Conservation (phyloP, 495 filamentous ascomycete genomes). For the Bacidia gigantensis region DNA sequence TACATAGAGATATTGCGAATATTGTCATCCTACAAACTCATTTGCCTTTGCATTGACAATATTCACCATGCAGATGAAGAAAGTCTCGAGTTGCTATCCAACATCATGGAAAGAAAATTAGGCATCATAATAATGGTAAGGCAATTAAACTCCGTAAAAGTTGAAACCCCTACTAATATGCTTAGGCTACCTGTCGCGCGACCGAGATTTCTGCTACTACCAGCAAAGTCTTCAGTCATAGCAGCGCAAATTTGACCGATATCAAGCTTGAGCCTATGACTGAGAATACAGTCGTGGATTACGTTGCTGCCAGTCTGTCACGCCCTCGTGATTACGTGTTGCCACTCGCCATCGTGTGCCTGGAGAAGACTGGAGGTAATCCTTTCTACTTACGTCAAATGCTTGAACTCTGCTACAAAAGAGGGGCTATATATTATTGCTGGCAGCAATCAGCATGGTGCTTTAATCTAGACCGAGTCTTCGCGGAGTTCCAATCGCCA, state of each 20-base stretch:
- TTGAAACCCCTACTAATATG: not conserved
- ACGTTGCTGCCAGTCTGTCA: constrained; percentile 62
- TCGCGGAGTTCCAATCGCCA: constrained; percentile 64
- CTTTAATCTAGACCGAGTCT: constrained; percentile 72
- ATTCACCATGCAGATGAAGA: constrained; percentile 80
- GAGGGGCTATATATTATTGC: constrained; percentile 76
- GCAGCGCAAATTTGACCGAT: constrained; percentile 41
- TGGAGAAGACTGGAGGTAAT: constrained; percentile 32
- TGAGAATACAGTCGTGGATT: constrained; percentile 62
- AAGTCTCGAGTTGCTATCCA: constrained; percentile 61
- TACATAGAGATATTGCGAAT: constrained; percentile 73
- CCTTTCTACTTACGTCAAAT: constrained; percentile 84
- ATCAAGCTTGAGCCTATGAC: constrained; percentile 52
- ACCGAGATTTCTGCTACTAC: constrained; percentile 18
- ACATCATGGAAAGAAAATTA: constrained; percentile 56
- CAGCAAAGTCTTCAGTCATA: constrained; percentile 30
- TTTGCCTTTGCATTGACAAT: constrained; percentile 75
- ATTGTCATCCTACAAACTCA: constrained; percentile 62
- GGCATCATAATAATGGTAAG: constrained; percentile 68
- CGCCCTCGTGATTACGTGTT: constrained; percentile 44
- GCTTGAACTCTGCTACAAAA: constrained; percentile 74
- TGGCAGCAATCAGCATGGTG: constrained; percentile 68
- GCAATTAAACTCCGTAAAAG: constrained; percentile 23
- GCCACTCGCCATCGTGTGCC: constrained; percentile 30
- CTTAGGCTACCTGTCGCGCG: constrained; percentile 18